phyloP scores from a whole-genome alignment of 352 stramenopile species.

The Globisporangium nagaii region DNA sequence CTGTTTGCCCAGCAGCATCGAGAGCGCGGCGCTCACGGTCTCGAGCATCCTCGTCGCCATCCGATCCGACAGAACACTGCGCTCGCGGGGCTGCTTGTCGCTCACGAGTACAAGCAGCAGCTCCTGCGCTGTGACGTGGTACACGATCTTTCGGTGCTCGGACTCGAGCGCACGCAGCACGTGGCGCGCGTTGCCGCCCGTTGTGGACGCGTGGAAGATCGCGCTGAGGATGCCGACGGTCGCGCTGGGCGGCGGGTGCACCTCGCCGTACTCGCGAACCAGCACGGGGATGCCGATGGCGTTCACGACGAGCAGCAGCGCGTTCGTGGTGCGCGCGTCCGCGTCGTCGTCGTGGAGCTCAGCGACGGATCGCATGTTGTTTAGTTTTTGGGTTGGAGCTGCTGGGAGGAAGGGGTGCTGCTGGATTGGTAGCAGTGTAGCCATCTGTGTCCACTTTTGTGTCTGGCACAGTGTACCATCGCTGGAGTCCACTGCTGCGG shows the following conservation, averaged over 20 bases:
- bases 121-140: conserved; percentile 21
- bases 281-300: conserved; percentile 44
- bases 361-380: conserved; percentile 1
- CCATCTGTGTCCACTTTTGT: too few relatives aligned
- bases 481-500: not conserved
- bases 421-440: not conserved
- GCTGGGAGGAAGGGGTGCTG: not conserved
- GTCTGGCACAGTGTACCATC: not conserved
- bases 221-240: conserved; percentile 40
- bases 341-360: conserved; percentile 2
- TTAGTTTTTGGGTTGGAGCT: not conserved
- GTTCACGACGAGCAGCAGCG: conserved; percentile 43
- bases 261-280: conserved; percentile 35
- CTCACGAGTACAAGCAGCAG: conserved; percentile 28
- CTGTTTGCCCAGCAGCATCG: conserved; percentile 16
- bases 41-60: conserved; percentile 23
- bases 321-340: conserved; percentile 15
- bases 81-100: conserved; percentile 3
- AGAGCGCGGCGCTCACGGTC: conserved; percentile 14
- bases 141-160: conserved; percentile 24
- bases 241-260: conserved; percentile 35
- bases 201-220: conserved; percentile 38
- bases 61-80: not conserved
- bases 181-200: not conserved
- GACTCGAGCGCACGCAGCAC: conserved; percentile 25